Evolutionary conservation across 176 grass and related monocot species (phyloP).

Genomic region (Lolium rigidum): DNA sequence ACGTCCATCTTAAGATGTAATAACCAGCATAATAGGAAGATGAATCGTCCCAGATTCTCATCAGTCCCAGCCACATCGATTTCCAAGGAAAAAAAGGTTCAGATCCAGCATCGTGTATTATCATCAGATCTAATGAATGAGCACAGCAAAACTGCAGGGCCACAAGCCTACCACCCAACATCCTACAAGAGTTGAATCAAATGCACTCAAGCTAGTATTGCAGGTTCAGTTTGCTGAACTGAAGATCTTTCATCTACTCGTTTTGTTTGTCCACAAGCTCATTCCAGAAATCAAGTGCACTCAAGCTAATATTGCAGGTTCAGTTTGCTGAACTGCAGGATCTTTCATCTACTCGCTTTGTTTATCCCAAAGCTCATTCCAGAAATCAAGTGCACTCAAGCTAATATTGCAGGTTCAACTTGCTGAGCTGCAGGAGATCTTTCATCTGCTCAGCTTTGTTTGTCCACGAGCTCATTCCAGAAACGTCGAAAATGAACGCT

Average conservation of each 20-base stretch:
- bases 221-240: too few species aligned
- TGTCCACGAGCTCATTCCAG: not conserved
- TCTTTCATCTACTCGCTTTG: slow-evolving; percentile 25
- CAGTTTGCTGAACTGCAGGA: slow-evolving; percentile 31
- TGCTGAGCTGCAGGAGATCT: slow-evolving; percentile 22
- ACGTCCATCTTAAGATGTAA: not conserved
- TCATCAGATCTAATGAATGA: slow-evolving; percentile 27
- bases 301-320: too few species aligned
- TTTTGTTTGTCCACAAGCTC: too few species aligned
- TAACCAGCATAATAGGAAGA: not conserved
- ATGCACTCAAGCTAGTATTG: not conserved
- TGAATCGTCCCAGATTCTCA: slow-evolving; percentile 7
- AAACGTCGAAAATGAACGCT: slow-evolving; percentile 5
- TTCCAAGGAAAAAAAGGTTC: slow-evolving; percentile 11
- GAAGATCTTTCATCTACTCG: too few species aligned
- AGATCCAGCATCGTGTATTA: slow-evolving; percentile 39
- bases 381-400: not conserved
- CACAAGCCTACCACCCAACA: slow-evolving; percentile 13
- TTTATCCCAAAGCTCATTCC: too few species aligned
- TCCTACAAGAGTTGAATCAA: slow-evolving; percentile 48
- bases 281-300: slow-evolving; percentile 26
- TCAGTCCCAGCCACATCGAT: slow-evolving; percentile 31
- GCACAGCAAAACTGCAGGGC: slow-evolving; percentile 55
- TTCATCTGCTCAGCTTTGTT: slow-evolving; percentile 28
- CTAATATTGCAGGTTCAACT: slow-evolving; percentile 36